Conservation (phyloP, 257 asterid species). For the Echium plantagineum region DNA sequence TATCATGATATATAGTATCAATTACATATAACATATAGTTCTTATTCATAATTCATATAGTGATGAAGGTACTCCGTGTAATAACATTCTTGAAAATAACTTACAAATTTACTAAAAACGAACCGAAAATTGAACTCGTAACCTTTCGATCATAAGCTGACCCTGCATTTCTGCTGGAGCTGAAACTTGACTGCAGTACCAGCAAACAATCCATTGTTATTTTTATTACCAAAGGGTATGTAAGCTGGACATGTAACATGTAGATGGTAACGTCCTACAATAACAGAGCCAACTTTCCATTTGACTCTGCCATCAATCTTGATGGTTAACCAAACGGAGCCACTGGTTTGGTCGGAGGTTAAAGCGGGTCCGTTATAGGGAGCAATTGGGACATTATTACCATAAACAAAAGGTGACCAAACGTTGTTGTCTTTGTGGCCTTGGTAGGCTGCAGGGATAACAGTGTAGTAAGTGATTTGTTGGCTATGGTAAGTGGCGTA, state of each 20-base stretch:
- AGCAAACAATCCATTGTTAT: constrained; percentile 29
- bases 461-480: constrained; percentile 66
- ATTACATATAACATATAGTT: too few relatives aligned
- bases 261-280: constrained; percentile 57
- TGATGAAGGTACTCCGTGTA: neutral
- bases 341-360: constrained; percentile 36
- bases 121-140: neutral
- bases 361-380: constrained; percentile 59
- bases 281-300: constrained; percentile 62
- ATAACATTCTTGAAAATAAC: neutral
- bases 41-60: too few relatives aligned
- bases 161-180: constrained; percentile 43
- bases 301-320: constrained; percentile 51
- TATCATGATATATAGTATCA: neutral
- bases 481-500: constrained; percentile 59
- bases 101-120: too few relatives aligned
- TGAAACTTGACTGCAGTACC: constrained; percentile 66
- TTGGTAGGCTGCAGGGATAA: constrained; percentile 58
- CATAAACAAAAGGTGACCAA: constrained; percentile 76
- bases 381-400: constrained; percentile 62
- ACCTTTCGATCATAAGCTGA: constrained; percentile 31
- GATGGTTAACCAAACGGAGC: constrained; percentile 36
- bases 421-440: constrained; percentile 70
- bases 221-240: constrained; percentile 42
- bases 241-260: constrained; percentile 61